A percentile compares a stretch with the other conserved stretches of the same genome.
Conservation (phyloP, 2,329 filamentous ascomycete species). For the Beauveria australis region DNA sequence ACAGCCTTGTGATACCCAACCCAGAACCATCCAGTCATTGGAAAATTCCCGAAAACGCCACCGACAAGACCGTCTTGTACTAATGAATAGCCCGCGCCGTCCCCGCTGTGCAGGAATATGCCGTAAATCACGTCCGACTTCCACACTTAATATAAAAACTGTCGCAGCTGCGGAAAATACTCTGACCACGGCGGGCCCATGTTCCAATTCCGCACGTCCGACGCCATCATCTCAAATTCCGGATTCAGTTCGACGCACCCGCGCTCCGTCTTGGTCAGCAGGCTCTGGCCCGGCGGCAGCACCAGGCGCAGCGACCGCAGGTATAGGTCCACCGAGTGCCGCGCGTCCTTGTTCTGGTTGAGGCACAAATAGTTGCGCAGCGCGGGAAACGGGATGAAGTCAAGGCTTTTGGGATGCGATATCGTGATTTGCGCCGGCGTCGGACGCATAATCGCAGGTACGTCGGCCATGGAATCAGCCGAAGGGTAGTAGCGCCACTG, state of each 20-base stretch:
- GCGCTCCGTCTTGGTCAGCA: constrained; percentile 12
- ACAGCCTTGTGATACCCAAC: no score
- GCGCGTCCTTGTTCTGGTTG: constrained; percentile 6
- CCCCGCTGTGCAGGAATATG: no score
- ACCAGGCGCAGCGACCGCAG: constrained; percentile 10
- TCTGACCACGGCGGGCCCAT: constrained; percentile 17
- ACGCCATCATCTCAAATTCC: constrained; percentile 17
- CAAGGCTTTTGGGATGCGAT: constrained; percentile 12
- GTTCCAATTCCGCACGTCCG: constrained; percentile 18
- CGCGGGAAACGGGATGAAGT: constrained; percentile 13
- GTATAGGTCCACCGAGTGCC: constrained; percentile 12
- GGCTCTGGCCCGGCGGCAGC: constrained; percentile 13
- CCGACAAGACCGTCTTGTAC: no score
- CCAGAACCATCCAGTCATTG: no score
- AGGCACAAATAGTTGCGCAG: constrained; percentile 14
- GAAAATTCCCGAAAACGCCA: no score
- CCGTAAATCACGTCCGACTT: no score
- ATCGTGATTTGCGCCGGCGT: constrained; percentile 10
- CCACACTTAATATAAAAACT: background rate
- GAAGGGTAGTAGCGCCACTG: constrained; percentile 13
- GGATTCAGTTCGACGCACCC: constrained; percentile 16
- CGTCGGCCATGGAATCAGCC: constrained; percentile 5
- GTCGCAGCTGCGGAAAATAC: constrained; percentile 16
- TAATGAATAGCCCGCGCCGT: no score
- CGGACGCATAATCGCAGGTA: constrained; percentile 11